These are phyloP conservation scores for Eucalyptus victrix DNA, from an alignment of 345 rosid genomes.

Conservation along the genomic window DNA sequence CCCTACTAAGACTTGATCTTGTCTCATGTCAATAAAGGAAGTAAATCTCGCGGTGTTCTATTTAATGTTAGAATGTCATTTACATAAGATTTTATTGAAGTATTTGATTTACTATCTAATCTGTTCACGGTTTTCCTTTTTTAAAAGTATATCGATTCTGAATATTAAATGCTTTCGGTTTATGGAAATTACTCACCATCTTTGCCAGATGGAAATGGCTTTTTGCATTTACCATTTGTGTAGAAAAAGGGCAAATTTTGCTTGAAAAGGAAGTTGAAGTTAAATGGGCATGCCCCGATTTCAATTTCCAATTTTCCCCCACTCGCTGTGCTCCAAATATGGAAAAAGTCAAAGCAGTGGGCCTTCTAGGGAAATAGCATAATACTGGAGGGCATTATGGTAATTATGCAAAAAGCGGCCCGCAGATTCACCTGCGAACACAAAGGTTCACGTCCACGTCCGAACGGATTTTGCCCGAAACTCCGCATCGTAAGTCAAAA, in stretches of 20 bases:
- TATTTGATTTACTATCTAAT: too few relatives aligned
- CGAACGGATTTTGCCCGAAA: neutral
- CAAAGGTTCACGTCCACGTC: neutral
- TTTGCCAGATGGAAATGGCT: neutral
- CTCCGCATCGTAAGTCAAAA: neutral
- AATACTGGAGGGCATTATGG: neutral
- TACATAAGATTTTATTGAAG: neutral
- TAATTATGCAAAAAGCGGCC: neutral
- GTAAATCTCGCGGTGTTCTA: neutral
- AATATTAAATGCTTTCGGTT: neutral
- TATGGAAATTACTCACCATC: neutral
- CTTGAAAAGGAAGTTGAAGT: neutral
- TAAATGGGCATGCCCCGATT: neutral
- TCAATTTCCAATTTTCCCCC: neutral
- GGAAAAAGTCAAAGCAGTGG: neutral
- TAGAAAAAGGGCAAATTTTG: neutral
- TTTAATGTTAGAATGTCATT: neutral
- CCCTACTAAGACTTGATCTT: too few relatives aligned
- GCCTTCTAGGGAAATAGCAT: neutral
- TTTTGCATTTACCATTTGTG: neutral
- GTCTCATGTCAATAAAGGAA: neutral
- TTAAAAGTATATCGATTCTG: neutral
- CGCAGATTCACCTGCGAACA: neutral
- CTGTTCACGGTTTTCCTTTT: accelerated
- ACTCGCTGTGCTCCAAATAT: neutral